A percentile compares a stretch with the other conserved stretches of the same genome.
phyloP scores from a whole-genome alignment of 805 yeast species.

The Blastobotrys parvus region DNA sequence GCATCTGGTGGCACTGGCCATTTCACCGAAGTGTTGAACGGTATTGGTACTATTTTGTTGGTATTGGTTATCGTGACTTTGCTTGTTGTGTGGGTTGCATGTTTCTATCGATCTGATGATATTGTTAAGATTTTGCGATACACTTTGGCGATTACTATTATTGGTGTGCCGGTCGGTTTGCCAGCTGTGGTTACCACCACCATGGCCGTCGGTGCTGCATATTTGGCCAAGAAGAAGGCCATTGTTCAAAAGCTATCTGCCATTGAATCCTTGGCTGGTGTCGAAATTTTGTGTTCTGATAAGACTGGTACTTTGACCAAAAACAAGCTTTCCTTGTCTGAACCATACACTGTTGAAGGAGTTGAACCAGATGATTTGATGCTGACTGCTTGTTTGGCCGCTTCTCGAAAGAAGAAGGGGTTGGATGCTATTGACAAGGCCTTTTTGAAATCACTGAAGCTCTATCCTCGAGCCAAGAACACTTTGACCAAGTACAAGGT shows the following conservation, averaged over 20 bases:
- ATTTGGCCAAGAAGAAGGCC: slow-evolving; percentile 94
- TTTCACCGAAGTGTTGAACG: slow-evolving; percentile 94
- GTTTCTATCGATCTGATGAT: slow-evolving; percentile 85
- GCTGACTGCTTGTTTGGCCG: slow-evolving; percentile 97
- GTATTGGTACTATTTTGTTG: slow-evolving; percentile 89
- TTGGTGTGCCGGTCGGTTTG: slow-evolving; percentile 98
- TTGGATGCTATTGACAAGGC: slow-evolving; percentile 96
- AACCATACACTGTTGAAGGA: slow-evolving; percentile 97
- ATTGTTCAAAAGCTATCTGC: slow-evolving; percentile 96
- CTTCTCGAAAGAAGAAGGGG: slow-evolving; percentile 97
- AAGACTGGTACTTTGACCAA: slow-evolving; percentile 97
- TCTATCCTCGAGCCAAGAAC: slow-evolving; percentile 86
- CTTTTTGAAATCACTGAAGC: slow-evolving; percentile 81
- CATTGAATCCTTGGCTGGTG: slow-evolving; percentile 95
- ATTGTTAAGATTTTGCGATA: slow-evolving; percentile 84
- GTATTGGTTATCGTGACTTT: slow-evolving; percentile 83
- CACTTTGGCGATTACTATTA: slow-evolving; percentile 91
- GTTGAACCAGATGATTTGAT: slow-evolving; percentile 91
- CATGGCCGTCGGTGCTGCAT: slow-evolving; percentile 99
- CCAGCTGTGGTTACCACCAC: slow-evolving; percentile 98
- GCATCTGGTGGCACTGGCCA: slow-evolving; percentile 92
- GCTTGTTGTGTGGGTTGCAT: slow-evolving; percentile 84
- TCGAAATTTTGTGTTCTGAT: slow-evolving; percentile 95
- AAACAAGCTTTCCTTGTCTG: slow-evolving; percentile 91
- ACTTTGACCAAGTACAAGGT: slow-evolving; percentile 92